Evolutionary conservation across 495 filamentous ascomycete species (phyloP).

Genomic region (Lasiosphaeriaceae sp.): DNA sequence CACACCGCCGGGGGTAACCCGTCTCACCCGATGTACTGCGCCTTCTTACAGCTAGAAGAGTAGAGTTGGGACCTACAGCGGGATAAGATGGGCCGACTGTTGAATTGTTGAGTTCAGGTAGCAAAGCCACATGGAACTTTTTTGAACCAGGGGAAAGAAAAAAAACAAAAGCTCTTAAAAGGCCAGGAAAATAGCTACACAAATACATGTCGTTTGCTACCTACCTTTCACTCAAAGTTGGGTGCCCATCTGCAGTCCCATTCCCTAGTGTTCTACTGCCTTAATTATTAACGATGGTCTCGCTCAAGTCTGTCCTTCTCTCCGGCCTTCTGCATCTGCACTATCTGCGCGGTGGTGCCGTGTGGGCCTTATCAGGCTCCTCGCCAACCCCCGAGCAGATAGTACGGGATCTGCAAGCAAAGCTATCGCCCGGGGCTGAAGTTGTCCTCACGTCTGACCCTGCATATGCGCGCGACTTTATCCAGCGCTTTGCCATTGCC

Average conservation of each 20-base stretch:
- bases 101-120: neutral
- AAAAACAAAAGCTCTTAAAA: neutral
- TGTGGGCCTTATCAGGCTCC: neutral
- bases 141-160: neutral
- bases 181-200: neutral
- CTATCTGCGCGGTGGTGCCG: neutral
- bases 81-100: neutral
- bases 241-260: neutral
- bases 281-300: neutral
- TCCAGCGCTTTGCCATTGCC: neutral
- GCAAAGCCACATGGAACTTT: neutral
- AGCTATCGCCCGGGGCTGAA: neutral
- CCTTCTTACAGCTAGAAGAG: neutral
- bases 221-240: neutral
- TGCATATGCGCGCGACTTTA: neutral
- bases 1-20: neutral
- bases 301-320: neutral
- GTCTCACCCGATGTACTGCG: neutral
- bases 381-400: neutral
- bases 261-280: neutral
- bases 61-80: neutral
- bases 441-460: neutral
- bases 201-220: neutral
- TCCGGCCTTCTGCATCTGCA: neutral
- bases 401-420: neutral